Evolutionary conservation across 306 rosid species (phyloP), one percentile per base, ranked within the genome.

Genomic region (Begonia loranthoides): DNA sequence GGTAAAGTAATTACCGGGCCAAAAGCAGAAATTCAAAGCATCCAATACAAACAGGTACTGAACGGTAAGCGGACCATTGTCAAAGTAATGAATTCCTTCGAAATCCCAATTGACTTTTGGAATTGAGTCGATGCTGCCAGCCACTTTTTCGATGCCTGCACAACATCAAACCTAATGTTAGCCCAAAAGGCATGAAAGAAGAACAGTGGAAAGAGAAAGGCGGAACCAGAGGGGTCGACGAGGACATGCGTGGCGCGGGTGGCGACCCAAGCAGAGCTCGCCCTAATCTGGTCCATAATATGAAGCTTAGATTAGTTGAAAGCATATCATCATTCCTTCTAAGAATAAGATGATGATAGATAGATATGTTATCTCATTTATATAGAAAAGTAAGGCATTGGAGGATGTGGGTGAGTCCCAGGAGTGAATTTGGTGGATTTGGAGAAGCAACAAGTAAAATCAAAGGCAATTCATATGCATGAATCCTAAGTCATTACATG

Each of bases 31-130:
- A 67, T 90, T 90, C 57, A 90, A 45, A 73, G 95, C 87, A 60
- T 90, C 95, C 68, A 85, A 56, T 9, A 90, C 97, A 55, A 90
- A 65, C 55, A 90, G 68, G 70, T 85, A 90, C 74, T 90, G 97
- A 59, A 85, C 94, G 19, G 97, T 82, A 62, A 85, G 84, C 3
- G 95, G 97, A 13, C 95, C 95, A 54, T 85, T 78, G 15, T 85
- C 97, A 50, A 90, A 85, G 53, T 78, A 90, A 64, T 90, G 97
- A 80, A 90, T 90, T 75, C 97, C 97, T 80, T 90, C 97, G 40
- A 90, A 90, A 74, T 90, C 92, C 95, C 97, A 90, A 45, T 72
- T 70, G 34, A 90, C 90, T 69, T 74, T 80, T 11, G 97, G 97
- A 67, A 90, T 80, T 47, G 72, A 57, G 7, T 80, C 92, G 2